A percentile compares a stretch with the other conserved stretches of the same genome.
These are phyloP conservation scores for Cladosporium austrohemisphaericum DNA, from an alignment of 2,329 filamentous ascomycete genomes.

Conservation along the genomic window DNA sequence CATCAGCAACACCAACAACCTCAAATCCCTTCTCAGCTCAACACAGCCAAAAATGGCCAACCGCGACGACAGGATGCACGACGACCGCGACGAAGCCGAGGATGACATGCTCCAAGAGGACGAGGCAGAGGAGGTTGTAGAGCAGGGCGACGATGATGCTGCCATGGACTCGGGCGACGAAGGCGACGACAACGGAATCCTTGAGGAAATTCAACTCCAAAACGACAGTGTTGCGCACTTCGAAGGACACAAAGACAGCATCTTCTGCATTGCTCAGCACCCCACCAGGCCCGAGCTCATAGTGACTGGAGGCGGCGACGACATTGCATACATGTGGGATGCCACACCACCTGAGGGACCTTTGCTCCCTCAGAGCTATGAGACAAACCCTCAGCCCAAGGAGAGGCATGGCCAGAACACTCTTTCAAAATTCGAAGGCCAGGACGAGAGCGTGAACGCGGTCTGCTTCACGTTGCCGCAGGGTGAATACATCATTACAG, in stretches of 20 bases:
- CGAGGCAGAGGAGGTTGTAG: slow-evolving; percentile 71
- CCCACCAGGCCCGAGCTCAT: slow-evolving; percentile 73
- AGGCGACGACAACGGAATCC: slow-evolving; percentile 51
- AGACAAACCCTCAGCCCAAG: slow-evolving; percentile 59
- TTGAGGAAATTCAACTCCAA: slow-evolving; percentile 71
- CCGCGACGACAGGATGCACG: slow-evolving; percentile 16
- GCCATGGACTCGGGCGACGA: slow-evolving; percentile 78
- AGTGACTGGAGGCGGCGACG: slow-evolving; percentile 82
- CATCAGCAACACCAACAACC: background rate
- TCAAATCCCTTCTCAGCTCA: too few relatives aligned
- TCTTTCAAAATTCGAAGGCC: slow-evolving; percentile 76
- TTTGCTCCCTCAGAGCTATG: slow-evolving; percentile 72
- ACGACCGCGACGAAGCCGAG: slow-evolving; percentile 50
- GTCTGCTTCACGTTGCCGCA: slow-evolving; percentile 77
- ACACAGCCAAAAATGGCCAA: background rate
- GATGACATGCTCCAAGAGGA: slow-evolving; percentile 71
- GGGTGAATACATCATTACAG: slow-evolving; percentile 82
- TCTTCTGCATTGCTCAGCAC: slow-evolving; percentile 94
- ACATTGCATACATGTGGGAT: slow-evolving; percentile 84
- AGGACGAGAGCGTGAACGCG: slow-evolving; percentile 86
- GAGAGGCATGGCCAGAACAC: slow-evolving; percentile 58
- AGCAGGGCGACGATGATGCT: slow-evolving; percentile 60
- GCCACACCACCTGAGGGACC: slow-evolving; percentile 58
- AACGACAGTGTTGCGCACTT: slow-evolving; percentile 96
- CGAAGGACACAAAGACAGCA: slow-evolving; percentile 81